Conservation (phyloP, 176 grass and related monocot species). For the Alloteropsis semialata region DNA sequence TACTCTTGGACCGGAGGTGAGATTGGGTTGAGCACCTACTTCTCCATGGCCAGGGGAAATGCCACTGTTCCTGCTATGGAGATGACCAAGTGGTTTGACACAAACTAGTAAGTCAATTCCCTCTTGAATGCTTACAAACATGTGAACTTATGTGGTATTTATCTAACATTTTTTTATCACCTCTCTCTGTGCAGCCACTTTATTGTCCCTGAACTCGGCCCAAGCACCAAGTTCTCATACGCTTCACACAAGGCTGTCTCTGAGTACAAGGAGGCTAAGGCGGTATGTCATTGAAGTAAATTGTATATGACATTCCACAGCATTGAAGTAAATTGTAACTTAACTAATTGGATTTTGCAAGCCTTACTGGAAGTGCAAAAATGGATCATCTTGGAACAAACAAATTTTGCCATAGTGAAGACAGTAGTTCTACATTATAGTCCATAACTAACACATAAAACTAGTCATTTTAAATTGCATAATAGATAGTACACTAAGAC, state of each 20-base stretch:
- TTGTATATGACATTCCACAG: neutral
- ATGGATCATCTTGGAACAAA: neutral
- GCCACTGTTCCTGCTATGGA: constrained; percentile 92
- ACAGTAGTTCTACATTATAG: neutral
- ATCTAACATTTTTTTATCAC: constrained; percentile 12
- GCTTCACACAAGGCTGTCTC: constrained; percentile 92
- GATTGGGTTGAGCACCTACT: constrained; percentile 83
- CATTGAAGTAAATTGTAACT: neutral
- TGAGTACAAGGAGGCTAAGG: constrained; percentile 97
- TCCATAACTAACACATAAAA: neutral
- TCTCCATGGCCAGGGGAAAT: constrained; percentile 99
- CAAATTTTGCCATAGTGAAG: neutral
- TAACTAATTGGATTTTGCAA: neutral
- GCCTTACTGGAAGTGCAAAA: neutral
- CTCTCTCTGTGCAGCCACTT: constrained; percentile 67
- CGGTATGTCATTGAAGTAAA: constrained; percentile 48
- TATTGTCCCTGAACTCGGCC: constrained; percentile 90
- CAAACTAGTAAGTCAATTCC: constrained; percentile 83
- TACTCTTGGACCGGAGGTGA: constrained; percentile 79
- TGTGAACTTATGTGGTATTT: neutral
- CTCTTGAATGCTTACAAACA: constrained; percentile 4
- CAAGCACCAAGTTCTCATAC: constrained; percentile 81
- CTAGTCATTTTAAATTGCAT: neutral
- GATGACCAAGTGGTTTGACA: constrained; percentile 99
- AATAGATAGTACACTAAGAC: constrained; percentile 3